These are phyloP conservation scores for Larix sibirica DNA, from an alignment of 83 land plant species.

Conservation along the genomic window DNA sequence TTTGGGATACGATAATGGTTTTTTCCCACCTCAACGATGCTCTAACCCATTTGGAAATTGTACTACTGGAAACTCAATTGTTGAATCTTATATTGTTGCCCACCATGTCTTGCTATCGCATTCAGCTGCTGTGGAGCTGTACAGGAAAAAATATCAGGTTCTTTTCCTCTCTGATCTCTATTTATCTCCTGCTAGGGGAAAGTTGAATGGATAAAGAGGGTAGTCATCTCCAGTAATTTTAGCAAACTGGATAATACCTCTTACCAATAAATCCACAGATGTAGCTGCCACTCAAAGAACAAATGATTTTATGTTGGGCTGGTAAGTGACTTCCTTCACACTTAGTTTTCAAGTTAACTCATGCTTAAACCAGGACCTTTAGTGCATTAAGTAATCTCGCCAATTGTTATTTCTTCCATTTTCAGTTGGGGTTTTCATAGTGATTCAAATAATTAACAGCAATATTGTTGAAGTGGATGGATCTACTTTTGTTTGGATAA, in stretches of 20 bases:
- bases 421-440: neutral
- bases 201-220: neutral
- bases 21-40: constrained; percentile 35
- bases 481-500: too few species aligned
- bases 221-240: neutral
- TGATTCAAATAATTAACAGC: neutral
- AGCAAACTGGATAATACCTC: constrained; percentile 30
- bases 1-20: constrained; percentile 26
- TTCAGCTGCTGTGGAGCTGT: constrained; percentile 37
- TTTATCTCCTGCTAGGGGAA: neutral
- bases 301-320: constrained; percentile 28
- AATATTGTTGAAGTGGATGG: neutral
- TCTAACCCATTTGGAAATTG: constrained; percentile 44
- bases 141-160: constrained; percentile 40
- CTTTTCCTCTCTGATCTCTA: neutral
- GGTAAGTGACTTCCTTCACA: constrained; percentile 6
- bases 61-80: constrained; percentile 27
- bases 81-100: constrained; percentile 48
- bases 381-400: neutral
- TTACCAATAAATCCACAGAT: constrained; percentile 26
- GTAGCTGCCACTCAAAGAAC: constrained; percentile 27
- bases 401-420: neutral
- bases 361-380: neutral
- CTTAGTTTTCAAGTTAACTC: neutral
- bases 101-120: constrained; percentile 51